A percentile compares a stretch with the other conserved stretches of the same genome.
Conservation (phyloP, 78 protist species). For the Dictyostelium purpureum region DNA sequence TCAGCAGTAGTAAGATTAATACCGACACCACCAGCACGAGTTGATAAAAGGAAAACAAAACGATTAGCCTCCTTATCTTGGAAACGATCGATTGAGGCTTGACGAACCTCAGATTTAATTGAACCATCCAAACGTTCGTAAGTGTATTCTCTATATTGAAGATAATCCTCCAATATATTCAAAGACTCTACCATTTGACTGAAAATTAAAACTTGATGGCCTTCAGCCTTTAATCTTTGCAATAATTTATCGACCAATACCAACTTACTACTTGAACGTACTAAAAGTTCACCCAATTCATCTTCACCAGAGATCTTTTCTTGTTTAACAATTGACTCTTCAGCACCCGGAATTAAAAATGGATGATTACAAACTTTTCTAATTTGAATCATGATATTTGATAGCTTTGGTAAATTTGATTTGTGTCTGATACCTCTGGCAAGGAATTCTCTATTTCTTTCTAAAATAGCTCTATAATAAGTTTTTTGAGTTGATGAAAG, state of each 20-base stretch:
- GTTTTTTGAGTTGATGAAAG: constrained; percentile 86
- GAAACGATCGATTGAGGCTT: constrained; percentile 93
- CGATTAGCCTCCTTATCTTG: constrained; percentile 41
- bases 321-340: constrained; percentile 49
- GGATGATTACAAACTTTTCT: constrained; percentile 96
- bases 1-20: constrained; percentile 96
- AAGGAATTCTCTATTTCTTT: constrained; percentile 81
- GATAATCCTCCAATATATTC: constrained; percentile 92
- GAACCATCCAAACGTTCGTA: constrained; percentile 92
- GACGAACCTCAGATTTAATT: constrained; percentile 78
- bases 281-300: constrained; percentile 89
- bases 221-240: constrained; percentile 75
- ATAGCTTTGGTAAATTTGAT: constrained; percentile 85
- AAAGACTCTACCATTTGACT: constrained; percentile 93
- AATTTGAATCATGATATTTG: constrained; percentile 94
- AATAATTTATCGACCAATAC: constrained; percentile 94
- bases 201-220: constrained; percentile 95
- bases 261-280: constrained; percentile 88
- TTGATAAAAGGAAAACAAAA: constrained; percentile 92
- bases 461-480: constrained; percentile 91
- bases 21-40: constrained; percentile 98
- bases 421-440: constrained; percentile 54
- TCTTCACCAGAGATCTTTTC: constrained; percentile 55
- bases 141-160: constrained; percentile 49
- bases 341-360: constrained; percentile 85